Evolutionary conservation across 257 asterid genomes (phyloP).

Genomic region (Mentha longifolia): DNA sequence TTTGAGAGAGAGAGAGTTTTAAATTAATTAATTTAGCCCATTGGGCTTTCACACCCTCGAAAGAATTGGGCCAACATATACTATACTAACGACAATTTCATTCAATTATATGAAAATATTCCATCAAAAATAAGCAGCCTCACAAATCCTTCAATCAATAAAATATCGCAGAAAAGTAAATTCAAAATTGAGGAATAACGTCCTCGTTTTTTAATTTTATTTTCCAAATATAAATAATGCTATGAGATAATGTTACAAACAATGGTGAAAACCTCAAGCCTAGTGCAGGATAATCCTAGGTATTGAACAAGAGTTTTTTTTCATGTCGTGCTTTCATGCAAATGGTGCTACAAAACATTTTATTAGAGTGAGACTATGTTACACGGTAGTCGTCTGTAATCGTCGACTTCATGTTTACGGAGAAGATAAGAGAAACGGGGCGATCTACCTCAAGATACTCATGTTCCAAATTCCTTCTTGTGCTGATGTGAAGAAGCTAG

Average conservation of each 20-base stretch:
- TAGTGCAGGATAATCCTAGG: slow-evolving; percentile 25
- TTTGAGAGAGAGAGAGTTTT: not conserved
- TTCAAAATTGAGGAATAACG: slow-evolving; percentile 41
- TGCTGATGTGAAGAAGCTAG: slow-evolving; percentile 41
- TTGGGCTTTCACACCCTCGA: not conserved
- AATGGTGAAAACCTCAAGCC: slow-evolving; percentile 13
- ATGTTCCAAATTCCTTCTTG: slow-evolving; percentile 22
- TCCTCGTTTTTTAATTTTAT: slow-evolving; percentile 9
- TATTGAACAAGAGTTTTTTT: not conserved
- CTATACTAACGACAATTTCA: too few relatives aligned
- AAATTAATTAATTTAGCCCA: not conserved
- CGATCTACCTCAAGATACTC: slow-evolving; percentile 26
- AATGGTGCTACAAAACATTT: slow-evolving; percentile 30
- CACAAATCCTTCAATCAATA: not conserved
- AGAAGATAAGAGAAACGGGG: not conserved
- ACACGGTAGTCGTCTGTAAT: slow-evolving; percentile 22
- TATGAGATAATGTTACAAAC: slow-evolving; percentile 23
- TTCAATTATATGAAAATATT: not conserved
- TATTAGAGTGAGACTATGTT: slow-evolving; percentile 29
- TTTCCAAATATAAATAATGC: slow-evolving; percentile 14
- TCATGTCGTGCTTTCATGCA: slow-evolving; percentile 6
- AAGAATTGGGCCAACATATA: not conserved
- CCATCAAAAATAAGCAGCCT: not conserved
- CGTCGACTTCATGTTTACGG: slow-evolving; percentile 24
- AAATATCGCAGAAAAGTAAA: not conserved